These are phyloP conservation scores for Vitis cinerea DNA, from an alignment of 164 flowering plant genomes.

Conservation along the genomic window DNA sequence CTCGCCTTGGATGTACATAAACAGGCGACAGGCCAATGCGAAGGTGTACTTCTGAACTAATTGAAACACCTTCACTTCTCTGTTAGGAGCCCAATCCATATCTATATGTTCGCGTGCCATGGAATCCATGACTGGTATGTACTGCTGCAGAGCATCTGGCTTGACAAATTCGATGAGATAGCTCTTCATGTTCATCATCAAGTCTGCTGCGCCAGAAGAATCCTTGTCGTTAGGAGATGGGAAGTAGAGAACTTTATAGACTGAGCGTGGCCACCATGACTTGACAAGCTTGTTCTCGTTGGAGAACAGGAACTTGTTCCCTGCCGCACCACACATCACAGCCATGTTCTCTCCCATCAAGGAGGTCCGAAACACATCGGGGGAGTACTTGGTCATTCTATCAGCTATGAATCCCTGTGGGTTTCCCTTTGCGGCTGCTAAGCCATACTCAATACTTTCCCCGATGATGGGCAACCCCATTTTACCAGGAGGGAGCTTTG, in stretches of 20 bases:
- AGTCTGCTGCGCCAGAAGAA: not conserved
- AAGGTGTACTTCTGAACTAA: slow-evolving; percentile 19
- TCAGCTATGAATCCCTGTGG: slow-evolving; percentile 5
- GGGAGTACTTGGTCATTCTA: not conserved
- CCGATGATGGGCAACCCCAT: slow-evolving; percentile 14
- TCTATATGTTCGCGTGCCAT: slow-evolving; percentile 11
- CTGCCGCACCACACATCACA: slow-evolving; percentile 8
- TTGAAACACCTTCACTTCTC: slow-evolving; percentile 16
- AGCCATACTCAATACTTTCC: not conserved
- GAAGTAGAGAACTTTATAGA: not conserved
- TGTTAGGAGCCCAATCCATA: not conserved
- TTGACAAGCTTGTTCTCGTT: slow-evolving; percentile 11
- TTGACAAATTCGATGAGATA: not conserved
- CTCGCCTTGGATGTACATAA: slow-evolving; percentile 12
- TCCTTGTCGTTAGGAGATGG: not conserved
- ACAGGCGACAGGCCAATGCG: slow-evolving; percentile 27
- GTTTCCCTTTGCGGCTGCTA: not conserved
- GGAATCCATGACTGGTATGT: slow-evolving; percentile 10
- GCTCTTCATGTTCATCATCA: too few relatives aligned
- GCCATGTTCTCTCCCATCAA: slow-evolving; percentile 2
- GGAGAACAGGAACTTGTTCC: slow-evolving; percentile 18
- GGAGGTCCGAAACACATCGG: slow-evolving; percentile 8
- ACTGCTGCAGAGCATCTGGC: slow-evolving; percentile 8
- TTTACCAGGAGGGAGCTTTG: slow-evolving; percentile 10
- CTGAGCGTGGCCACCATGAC: slow-evolving; percentile 8